Evolutionary conservation across 179 eudicot species (phyloP).

Genomic region (Dionaea muscipula): DNA sequence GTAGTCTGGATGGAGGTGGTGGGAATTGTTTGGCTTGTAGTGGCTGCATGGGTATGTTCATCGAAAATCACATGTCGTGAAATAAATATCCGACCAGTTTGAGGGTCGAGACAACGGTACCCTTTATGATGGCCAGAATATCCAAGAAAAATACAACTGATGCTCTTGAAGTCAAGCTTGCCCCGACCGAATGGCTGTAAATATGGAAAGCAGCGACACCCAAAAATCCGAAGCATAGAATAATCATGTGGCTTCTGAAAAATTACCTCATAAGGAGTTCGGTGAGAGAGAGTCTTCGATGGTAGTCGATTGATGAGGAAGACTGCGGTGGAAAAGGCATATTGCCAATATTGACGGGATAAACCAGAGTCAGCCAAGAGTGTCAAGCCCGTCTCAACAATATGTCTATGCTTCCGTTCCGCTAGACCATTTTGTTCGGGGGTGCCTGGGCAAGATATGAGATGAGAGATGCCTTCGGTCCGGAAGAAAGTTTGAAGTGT

Average conservation of each 20-base stretch:
- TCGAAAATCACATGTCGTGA: not conserved
- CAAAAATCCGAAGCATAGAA: not conserved
- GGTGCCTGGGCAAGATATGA: not conserved
- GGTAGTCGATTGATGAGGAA: constrained; percentile 1
- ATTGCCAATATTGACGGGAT: constrained; percentile 1
- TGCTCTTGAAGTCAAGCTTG: not conserved
- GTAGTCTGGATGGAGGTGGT: too few relatives aligned
- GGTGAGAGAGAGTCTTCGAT: not conserved
- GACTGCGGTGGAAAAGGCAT: not conserved
- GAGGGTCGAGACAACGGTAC: not conserved
- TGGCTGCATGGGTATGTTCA: too few relatives aligned
- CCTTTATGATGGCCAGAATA: not conserved
- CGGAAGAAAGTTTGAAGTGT: not conserved
- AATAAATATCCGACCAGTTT: not conserved
- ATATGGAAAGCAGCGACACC: not conserved
- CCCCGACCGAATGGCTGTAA: too few relatives aligned
- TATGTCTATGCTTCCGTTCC: too few relatives aligned
- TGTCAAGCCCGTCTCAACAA: not conserved
- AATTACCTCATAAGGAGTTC: not conserved
- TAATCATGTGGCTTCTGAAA: not conserved
- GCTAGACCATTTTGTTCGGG: not conserved
- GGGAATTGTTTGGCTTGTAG: too few relatives aligned
- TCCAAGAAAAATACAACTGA: not conserved
- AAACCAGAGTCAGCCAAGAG: not conserved
- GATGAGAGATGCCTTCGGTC: not conserved